Evolutionary conservation across 441 rosid species (phyloP).

Genomic region (Gossypium schwendimanii): DNA sequence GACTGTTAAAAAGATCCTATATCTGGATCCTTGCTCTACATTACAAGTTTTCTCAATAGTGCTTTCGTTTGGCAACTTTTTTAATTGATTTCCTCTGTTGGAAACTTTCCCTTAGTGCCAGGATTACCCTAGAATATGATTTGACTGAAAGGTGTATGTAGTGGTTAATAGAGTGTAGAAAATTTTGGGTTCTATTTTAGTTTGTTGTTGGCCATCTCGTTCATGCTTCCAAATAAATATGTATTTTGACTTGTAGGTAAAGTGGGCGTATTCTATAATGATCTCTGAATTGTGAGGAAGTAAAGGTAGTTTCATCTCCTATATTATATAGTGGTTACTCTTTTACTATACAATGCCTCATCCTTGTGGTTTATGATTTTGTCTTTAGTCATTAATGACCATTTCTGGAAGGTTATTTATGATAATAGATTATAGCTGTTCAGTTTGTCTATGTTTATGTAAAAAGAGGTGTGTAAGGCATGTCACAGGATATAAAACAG

Average conservation of each 20-base stretch:
- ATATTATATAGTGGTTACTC: slow-evolving; percentile 27
- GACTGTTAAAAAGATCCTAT: neutral
- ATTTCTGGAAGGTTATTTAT: neutral
- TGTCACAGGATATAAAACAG: neutral
- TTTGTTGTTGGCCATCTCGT: slow-evolving; percentile 51
- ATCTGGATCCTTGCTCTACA: neutral
- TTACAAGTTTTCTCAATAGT: neutral
- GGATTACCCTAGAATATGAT: slow-evolving; percentile 10
- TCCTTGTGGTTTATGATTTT: neutral
- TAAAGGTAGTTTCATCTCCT: slow-evolving; percentile 95
- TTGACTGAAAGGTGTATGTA: slow-evolving; percentile 15
- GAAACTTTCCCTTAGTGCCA: slow-evolving; percentile 11
- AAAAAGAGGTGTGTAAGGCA: neutral
- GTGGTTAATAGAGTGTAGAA: slow-evolving; percentile 21
- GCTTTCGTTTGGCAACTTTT: neutral
- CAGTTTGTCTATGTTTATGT: neutral
- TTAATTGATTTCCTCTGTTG: neutral
- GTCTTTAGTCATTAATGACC: neutral
- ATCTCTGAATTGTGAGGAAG: slow-evolving; percentile 95
- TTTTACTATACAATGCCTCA: neutral
- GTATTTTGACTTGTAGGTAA: slow-evolving; percentile 98
- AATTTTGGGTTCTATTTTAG: slow-evolving; percentile 35
- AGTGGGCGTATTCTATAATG: slow-evolving; percentile 89
- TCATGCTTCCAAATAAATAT: slow-evolving; percentile 76
- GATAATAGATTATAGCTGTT: neutral